Percentiles rank a stretch among this genome's conserved stretches.
Conservation (phyloP, 495 filamentous ascomycete species). For the Tuber magnatum region DNA sequence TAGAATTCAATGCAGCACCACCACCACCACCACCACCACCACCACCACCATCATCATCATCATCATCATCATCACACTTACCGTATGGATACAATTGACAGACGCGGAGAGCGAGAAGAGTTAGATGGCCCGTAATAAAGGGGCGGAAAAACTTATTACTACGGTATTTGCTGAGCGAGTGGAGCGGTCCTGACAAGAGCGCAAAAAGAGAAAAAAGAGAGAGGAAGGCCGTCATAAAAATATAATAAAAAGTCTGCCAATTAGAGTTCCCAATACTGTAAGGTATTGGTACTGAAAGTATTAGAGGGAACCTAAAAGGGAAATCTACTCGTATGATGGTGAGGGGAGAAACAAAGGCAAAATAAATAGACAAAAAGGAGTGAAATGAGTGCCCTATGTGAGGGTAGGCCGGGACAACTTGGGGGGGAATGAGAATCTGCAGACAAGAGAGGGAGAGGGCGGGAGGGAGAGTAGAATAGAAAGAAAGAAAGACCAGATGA, state of each 20-base stretch:
- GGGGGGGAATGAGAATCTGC: constrained; percentile 21
- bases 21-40: too few species aligned
- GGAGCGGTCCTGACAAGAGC: neutral
- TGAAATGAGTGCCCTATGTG: constrained; percentile 9
- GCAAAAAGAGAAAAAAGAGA: neutral
- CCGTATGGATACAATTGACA: neutral
- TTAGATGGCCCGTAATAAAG: neutral
- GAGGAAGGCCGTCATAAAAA: neutral
- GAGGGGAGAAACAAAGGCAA: neutral
- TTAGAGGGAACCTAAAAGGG: neutral
- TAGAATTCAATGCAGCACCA: neutral
- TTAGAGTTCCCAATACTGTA: neutral
- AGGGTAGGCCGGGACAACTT: neutral
- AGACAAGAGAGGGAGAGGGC: constrained; percentile 20
- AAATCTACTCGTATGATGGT: neutral
- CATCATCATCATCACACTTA: constrained; percentile 1
- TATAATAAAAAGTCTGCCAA: neutral
- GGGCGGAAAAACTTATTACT: neutral
- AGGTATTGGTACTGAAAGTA: neutral
- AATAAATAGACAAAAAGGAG: constrained; percentile 28
- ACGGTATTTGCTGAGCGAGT: neutral
- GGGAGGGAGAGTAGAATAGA: constrained; percentile 6
- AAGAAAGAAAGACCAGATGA: constrained; percentile 11
- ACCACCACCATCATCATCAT: too few species aligned
- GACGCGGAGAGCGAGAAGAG: neutral